Evolutionary conservation across 495 filamentous ascomycete species (phyloP).

Genomic region (Penicillium steckii): DNA sequence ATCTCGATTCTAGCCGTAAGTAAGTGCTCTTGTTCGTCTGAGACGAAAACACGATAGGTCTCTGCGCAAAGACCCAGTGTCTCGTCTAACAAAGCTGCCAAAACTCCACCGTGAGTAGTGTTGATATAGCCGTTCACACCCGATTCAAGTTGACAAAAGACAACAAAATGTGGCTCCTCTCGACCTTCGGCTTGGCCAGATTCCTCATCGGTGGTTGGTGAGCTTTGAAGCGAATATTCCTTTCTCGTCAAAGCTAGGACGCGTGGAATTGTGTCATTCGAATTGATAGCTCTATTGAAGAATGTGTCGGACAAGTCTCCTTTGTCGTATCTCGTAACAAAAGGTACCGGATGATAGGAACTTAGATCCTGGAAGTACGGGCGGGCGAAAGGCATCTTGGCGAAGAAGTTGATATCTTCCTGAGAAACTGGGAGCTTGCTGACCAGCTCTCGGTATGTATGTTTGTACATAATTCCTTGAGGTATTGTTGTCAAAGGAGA

Average conservation of each 20-base stretch:
- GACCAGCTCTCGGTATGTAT: no score
- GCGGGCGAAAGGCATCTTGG: neutral
- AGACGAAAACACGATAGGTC: neutral
- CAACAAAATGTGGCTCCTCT: neutral
- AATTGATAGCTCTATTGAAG: neutral
- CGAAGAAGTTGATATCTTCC: neutral
- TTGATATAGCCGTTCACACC: neutral
- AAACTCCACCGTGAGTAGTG: conserved; percentile 22
- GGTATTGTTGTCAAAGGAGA: no score
- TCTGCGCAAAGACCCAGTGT: conserved; percentile 13
- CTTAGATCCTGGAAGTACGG: neutral
- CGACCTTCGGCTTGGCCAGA: neutral
- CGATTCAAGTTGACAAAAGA: neutral
- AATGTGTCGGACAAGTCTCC: neutral
- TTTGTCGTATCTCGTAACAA: neutral
- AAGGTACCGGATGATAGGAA: neutral
- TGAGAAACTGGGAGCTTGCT: no score
- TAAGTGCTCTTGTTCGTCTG: neutral
- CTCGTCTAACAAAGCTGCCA: conserved; percentile 63
- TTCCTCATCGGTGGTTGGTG: neutral
- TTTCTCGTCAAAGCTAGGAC: neutral
- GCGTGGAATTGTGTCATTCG: neutral
- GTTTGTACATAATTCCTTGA: no score
- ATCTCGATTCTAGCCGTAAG: neutral
- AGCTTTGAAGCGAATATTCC: neutral